A percentile compares a stretch with the other conserved stretches of the same genome.
Conservation (phyloP, 148 eudicot genomes). For the Spergularia marina region DNA sequence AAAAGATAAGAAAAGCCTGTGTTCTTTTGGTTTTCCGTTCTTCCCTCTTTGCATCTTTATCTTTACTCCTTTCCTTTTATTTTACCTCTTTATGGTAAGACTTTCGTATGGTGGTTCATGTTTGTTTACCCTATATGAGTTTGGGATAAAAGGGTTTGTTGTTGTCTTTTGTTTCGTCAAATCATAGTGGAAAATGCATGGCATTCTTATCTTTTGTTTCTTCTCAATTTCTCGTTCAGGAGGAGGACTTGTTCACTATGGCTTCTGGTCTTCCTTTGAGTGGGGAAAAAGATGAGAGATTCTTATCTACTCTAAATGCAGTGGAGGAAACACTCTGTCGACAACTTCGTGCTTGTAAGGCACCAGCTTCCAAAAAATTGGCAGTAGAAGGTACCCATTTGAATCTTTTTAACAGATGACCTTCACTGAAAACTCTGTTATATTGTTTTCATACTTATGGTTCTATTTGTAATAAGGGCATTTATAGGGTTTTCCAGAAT, state of each 20-base stretch:
- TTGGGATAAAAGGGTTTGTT: not conserved
- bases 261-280: constrained; percentile 88
- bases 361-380: constrained; percentile 62
- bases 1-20: too few species aligned
- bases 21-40: not conserved
- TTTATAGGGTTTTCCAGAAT: not conserved
- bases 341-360: constrained; percentile 84
- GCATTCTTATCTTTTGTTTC: not conserved
- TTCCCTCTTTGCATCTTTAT: not conserved
- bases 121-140: not conserved
- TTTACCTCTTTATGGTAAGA: not conserved
- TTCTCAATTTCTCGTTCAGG: constrained; percentile 46
- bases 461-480: not conserved
- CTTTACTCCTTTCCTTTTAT: not conserved
- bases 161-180: not conserved
- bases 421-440: not conserved
- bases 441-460: not conserved
- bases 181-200: constrained; percentile 2
- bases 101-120: not conserved
- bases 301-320: constrained; percentile 71
- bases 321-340: constrained; percentile 94
- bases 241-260: constrained; percentile 88
- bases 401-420: not conserved
- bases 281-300: constrained; percentile 80
- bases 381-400: constrained; percentile 58